These are phyloP conservation scores for Chytriomyces hyalinus DNA, from an alignment of 192 early-diverging fungal genomes.

Conservation along the genomic window DNA sequence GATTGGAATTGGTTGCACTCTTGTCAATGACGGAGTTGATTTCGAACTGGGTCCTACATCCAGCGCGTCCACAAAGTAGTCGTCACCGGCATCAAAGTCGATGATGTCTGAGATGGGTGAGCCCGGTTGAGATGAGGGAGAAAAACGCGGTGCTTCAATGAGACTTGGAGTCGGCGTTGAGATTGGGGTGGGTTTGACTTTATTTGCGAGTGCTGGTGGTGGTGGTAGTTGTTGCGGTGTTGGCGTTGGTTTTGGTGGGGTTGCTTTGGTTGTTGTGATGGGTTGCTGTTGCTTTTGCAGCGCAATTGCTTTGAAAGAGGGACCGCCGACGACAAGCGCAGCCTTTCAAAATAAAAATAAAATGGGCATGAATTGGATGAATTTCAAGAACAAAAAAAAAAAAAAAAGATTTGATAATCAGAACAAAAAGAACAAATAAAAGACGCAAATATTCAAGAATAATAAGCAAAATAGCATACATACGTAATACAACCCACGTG, in stretches of 20 bases:
- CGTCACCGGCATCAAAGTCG: conserved; percentile 14
- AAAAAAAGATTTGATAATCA: background rate
- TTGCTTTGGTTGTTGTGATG: background rate
- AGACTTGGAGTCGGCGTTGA: background rate
- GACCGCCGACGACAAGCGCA: background rate
- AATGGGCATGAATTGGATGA: background rate
- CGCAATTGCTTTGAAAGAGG: background rate
- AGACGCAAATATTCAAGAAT: background rate
- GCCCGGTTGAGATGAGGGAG: background rate
- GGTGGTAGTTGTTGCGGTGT: background rate
- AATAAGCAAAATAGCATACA: background rate
- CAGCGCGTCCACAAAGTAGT: conserved; percentile 6
- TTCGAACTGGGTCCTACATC: background rate
- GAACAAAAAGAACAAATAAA: background rate
- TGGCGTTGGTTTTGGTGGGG: background rate
- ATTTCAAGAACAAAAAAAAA: background rate
- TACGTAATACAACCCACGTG: background rate
- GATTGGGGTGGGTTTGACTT: background rate
- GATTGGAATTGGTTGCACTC: background rate
- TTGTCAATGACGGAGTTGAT: background rate
- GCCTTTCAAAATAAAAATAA: background rate
- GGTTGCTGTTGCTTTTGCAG: background rate
- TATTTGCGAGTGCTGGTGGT: background rate
- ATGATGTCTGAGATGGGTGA: background rate
- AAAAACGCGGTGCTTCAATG: background rate